Base-by-base conservation (phyloP, 495 filamentous ascomycete genomes). In the Neurospora sp. region DNA sequence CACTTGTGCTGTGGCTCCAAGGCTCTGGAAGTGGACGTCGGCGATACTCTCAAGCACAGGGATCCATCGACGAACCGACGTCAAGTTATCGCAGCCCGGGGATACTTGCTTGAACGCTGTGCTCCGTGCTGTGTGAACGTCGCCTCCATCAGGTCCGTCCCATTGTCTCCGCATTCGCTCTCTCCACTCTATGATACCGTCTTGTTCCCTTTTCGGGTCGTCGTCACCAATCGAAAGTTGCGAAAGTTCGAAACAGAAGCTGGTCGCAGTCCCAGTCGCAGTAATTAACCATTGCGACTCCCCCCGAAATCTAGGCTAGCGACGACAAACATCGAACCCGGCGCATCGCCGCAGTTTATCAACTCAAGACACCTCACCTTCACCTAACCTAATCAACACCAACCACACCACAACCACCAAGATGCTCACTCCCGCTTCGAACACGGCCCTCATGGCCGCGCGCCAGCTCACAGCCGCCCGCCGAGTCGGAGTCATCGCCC, bases 381-480 rank as follows among this genome's bases (percentile, higher is more conserved):
- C 31, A 31, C n/a, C 40, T 37, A 18, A 31, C 35, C 60, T 74
- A 76, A 77, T 78, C 72, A 70, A 49, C 1, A 16, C 12, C 70
- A 4, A n/a, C n/a, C 27, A 4, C 14, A 9, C 71, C 31, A 1
- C 31, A 49, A 41, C 42, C 69, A 12, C 69, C 49, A 77, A 20
- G 0, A 78, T 78, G 77, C 74, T 78, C 37, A 71, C 72, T 46
- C 18, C 72, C 20, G 31, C 75, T 54, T 70, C 82, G 20, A 77
- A 78, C n/a, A 77, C 82, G 42, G 74, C 80, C 46, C 75, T 78
- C 31, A 74, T 79, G 76, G 82, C 77, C 74, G 81, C 83, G 35
- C 82, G 82, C 70, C 83, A 85, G 77, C 78, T 84, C 8, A 71
- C 80, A 72, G 12, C 76, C 66, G 71, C 78, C 41, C 72, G 74